phyloP scores from a whole-genome alignment of 2,329 filamentous ascomycete species.

The Calonectria pteridis region DNA sequence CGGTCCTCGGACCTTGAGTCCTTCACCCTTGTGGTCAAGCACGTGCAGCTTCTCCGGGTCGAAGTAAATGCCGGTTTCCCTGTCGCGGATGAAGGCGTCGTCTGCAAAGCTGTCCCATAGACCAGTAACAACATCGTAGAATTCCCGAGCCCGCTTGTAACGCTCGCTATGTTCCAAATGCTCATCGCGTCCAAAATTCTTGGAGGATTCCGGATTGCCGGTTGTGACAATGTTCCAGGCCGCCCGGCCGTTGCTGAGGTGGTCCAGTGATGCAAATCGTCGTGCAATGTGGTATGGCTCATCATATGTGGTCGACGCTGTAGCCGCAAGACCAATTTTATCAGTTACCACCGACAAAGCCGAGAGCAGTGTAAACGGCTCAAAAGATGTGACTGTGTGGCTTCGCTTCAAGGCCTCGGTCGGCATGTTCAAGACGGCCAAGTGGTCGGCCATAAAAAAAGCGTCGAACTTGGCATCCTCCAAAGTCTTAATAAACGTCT shows the following conservation, averaged over 20 bases:
- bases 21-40: conserved; percentile 62
- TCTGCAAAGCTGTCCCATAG: conserved; percentile 68
- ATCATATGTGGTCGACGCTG: conserved; percentile 67
- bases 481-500: conserved; percentile 65
- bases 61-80: conserved; percentile 60
- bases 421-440: conserved; percentile 68
- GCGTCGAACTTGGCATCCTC: conserved; percentile 68
- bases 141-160: conserved; percentile 64
- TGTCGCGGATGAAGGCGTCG: conserved; percentile 64
- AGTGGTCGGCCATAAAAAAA: conserved; percentile 69
- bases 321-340: conserved; percentile 65
- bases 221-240: conserved; percentile 69
- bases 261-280: conserved; percentile 66
- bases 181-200: conserved; percentile 64
- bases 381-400: conserved; percentile 70
- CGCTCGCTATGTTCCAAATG: conserved; percentile 62
- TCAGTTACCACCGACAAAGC: conserved; percentile 62
- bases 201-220: conserved; percentile 63
- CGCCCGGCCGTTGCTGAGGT: conserved; percentile 62
- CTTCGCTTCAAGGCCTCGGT: conserved; percentile 68
- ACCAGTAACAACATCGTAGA: conserved; percentile 65
- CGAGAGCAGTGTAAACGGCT: conserved; percentile 66
- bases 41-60: conserved; percentile 66
- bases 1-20: conserved; percentile 45
- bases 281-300: conserved; percentile 66